Base-by-base conservation (phyloP, 2,329 filamentous ascomycete species). In the Aspergillus ruber region DNA sequence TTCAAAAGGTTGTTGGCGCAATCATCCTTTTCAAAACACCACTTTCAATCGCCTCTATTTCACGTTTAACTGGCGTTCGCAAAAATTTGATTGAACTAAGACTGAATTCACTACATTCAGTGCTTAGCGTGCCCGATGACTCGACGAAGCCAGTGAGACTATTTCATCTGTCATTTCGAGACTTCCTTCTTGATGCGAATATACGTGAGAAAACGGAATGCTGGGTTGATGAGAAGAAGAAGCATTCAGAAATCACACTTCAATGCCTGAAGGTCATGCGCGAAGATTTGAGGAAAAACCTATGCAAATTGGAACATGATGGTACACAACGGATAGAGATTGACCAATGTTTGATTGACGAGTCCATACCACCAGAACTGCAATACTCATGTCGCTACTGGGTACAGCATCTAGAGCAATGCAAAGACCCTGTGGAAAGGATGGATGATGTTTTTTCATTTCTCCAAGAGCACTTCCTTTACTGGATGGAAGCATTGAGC, bases 181-280 rank as follows among this genome's bases (percentile, higher is more conserved):
- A 67, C 48, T 66, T 61, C 43, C 58, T 65, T 17, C 48, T 65
- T 18, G 48, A n/a, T n/a, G n/a, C n/a, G n/a, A n/a, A n/a, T n/a
- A n/a, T n/a, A n/a, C n/a, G n/a, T n/a, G n/a, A n/a, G n/a, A n/a
- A n/a, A n/a, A n/a, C n/a, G n/a, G n/a, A n/a, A n/a, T n/a, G n/a
- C 53, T 57, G 59, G 56, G 55, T 66, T 45, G 50, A 71, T 42
- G 57, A 67, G 52, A 61, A 55, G 46, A 39, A 48, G 8, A 57
- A 54, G 42, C 61, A 72, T 45, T 8, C 55, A 27, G 50, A 48
- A 23, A 50, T 71, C 23, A 58, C 56, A 8, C 23, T 35, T 45
- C 39, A 45, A 47, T 68, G 64, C 53, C 54, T 69, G 18, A 12
- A 38, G 46, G 10, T 50, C 7, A 56, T 58, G 56, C 17, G 35